Evolutionary conservation across 192 early-diverging fungal species (phyloP), one percentile per base, ranked within the genome.

Genomic region (Mortierella claussenii): DNA sequence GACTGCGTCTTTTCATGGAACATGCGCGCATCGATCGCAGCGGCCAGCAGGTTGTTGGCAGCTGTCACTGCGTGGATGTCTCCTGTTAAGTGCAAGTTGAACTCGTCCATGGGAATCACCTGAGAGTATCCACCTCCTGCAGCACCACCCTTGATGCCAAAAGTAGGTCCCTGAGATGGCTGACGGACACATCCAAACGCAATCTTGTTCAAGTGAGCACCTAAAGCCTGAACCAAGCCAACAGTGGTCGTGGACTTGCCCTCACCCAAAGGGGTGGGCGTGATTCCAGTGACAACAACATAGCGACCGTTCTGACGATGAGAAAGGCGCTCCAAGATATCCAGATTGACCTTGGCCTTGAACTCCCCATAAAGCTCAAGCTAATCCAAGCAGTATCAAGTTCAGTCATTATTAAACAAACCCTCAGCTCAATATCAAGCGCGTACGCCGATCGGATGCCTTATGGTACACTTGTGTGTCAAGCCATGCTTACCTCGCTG

Each of bases 41-140:
- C 97, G 13, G 97, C 97, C 69, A 80, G 54, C 59, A 99, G 83
- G 83, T 99, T 99, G 87, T 97, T 99, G 55, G 97, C 95, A 3
- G 97, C 97, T 4, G 94, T 91, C 52, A 99, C 95, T 24, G 97
- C 97, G 73, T 99, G 97, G 71, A 98, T 97, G 82, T 99, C 97
- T 53, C 97, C 97, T 4, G 97, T 99, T 85, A 99, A 86, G 62
- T 99, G 97, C 65, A 99, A 82, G 81, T 99, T 99, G 88, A 99
- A 98, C 70, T 97, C 93, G 66, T 98, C 96, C 97, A 99, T 99
- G 43, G 97, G 97, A 68, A 98, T 97, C 43, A 99, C 95, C 81
- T 98, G 97, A 27, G 96, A 93, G 84, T 98, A 98, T 23, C 97
- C 97, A 24, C 97, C 96, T 65, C 96, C 96, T n/a, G 97, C 96